Percentiles rank a stretch among this genome's conserved stretches.
Evolutionary conservation across 306 rosid species (phyloP).

Genomic region (Gynostemma pentaphyllum): DNA sequence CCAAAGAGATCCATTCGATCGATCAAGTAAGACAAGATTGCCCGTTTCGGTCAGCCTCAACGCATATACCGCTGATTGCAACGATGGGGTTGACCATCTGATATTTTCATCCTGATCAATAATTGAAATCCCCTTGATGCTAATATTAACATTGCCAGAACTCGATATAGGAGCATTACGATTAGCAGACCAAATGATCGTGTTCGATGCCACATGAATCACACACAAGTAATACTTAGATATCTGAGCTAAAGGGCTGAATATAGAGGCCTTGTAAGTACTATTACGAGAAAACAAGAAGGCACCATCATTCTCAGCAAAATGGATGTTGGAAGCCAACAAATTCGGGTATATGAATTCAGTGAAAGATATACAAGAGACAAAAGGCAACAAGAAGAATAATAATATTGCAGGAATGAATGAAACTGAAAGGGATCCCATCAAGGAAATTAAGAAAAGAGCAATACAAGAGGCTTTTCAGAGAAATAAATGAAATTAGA

Average conservation of each 20-base stretch:
- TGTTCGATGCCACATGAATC: constrained; percentile 50
- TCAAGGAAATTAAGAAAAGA: constrained; percentile 28
- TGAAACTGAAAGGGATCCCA: constrained; percentile 42
- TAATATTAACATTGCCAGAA: constrained; percentile 45
- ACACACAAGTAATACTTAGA: constrained; percentile 53
- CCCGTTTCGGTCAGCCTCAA: constrained; percentile 59
- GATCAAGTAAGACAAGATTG: constrained; percentile 60
- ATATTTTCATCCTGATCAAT: constrained; percentile 21
- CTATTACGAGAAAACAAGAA: constrained; percentile 53
- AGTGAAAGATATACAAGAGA: constrained; percentile 23
- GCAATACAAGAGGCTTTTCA: neutral
- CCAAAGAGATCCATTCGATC: constrained; percentile 63
- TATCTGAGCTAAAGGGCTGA: constrained; percentile 36
- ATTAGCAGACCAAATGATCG: constrained; percentile 80
- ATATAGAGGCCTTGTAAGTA: constrained; percentile 51
- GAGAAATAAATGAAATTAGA: constrained; percentile 6
- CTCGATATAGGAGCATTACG: constrained; percentile 40
- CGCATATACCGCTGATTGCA: constrained; percentile 31
- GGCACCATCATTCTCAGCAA: constrained; percentile 38
- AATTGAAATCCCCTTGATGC: constrained; percentile 35
- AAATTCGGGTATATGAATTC: constrained; percentile 46
- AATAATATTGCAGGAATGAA: constrained; percentile 18
- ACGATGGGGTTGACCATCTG: constrained; percentile 70
- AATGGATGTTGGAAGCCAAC: constrained; percentile 37
- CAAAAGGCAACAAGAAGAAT: constrained; percentile 23